Base-by-base conservation (phyloP, 257 asterid species). In the Rauvolfia tetraphylla region DNA sequence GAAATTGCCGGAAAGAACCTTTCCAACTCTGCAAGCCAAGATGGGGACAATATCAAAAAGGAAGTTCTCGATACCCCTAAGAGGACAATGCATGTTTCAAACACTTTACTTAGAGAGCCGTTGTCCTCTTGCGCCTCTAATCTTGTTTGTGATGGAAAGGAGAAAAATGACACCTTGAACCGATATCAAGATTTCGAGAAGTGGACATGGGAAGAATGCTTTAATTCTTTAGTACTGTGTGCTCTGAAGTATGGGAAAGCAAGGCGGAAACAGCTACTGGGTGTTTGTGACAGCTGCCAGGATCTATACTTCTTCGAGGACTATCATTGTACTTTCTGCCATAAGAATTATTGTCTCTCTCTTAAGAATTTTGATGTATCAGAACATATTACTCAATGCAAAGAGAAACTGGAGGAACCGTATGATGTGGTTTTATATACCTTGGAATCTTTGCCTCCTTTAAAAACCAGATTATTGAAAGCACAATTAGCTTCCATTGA, bases 191-290 rank as follows among this genome's bases (percentile, higher is more conserved):
- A 87, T 79, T 82, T 83, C 29, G 92, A 87, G 83, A 78, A 85
- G 79, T 94, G 98, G 97, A 86, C 85, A 82, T 85, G 92, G 93
- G 87, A 92, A 68, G 95, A 87, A 84, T 90, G 97, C 76, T 75
- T 81, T 73, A 78, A 79, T 81, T 75, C 87, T 27, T 77, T 68
- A 34, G 65, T 71, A 65, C 76, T 90, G 57, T 61, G 82, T 68
- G 93, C 95, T 48, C 70, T 76, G 74, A 87, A 74, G 81, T 79
- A 78, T 72, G 92, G 92, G 75, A 81, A 76, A 66, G 76, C 76
- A 56, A 85, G 91, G 79, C 58, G 85, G 71, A 81, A 63, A 71
- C 85, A 25, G 79, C 83, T 93, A 77, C 85, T 88, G 79, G 83
- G 78, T 77, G 83, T 85, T 81, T 94, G 98, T 85, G 79, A 80